Percentiles rank a stretch among this genome's conserved stretches.
Conservation (phyloP, 805 yeast genomes). For the Alloascoidea africana region DNA sequence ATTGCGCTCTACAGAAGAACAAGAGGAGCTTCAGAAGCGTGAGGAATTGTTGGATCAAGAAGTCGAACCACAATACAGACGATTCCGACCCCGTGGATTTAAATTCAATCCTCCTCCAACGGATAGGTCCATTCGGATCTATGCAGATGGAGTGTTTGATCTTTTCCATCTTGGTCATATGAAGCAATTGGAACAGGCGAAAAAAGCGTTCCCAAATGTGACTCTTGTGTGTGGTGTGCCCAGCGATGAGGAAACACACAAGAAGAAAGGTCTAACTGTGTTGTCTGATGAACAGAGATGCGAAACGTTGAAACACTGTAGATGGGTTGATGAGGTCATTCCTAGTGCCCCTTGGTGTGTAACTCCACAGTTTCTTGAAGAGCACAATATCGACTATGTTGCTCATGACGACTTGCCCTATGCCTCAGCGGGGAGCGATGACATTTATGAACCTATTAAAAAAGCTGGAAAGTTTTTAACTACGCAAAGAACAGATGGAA, state of each 20-base stretch:
- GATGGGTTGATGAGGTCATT: slow-evolving; percentile 95
- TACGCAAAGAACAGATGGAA: slow-evolving; percentile 94
- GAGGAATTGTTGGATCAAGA: slow-evolving; percentile 50
- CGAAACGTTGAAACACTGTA: slow-evolving; percentile 85
- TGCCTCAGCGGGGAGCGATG: slow-evolving; percentile 78
- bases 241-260: slow-evolving; percentile 80
- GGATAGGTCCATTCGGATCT: slow-evolving; percentile 80
- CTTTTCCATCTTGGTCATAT: slow-evolving; percentile 93
- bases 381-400: slow-evolving; percentile 84
- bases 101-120: slow-evolving; percentile 68
- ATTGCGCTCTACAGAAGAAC: too few species aligned
- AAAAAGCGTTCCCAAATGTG: slow-evolving; percentile 77
- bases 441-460: slow-evolving; percentile 86
- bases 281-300: slow-evolving; percentile 75
- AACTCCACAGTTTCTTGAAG: slow-evolving; percentile 58
- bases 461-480: slow-evolving; percentile 81
- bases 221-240: slow-evolving; percentile 85
- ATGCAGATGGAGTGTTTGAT: slow-evolving; percentile 98
- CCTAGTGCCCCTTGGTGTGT: slow-evolving; percentile 95
- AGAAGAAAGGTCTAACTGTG: slow-evolving; percentile 86
- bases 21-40: too few species aligned
- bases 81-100: slow-evolving; percentile 69
- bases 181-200: slow-evolving; percentile 95
- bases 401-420: slow-evolving; percentile 98
- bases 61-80: slow-evolving; percentile 55